phyloP scores from a whole-genome alignment of 805 yeast genomes.

The Ogataea trehaloabstinens region DNA sequence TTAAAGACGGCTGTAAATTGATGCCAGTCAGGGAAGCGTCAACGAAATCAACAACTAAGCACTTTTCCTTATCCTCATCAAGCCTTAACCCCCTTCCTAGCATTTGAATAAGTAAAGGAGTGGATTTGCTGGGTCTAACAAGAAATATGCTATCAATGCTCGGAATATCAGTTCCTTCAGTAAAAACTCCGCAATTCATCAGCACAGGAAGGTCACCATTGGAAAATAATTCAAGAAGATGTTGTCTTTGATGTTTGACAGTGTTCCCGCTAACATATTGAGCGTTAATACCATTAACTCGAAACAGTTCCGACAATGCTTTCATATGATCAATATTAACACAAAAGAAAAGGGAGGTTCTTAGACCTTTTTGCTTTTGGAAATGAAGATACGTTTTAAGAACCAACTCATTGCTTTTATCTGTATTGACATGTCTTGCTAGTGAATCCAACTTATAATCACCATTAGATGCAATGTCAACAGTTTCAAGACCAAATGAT shows the following conservation, averaged over 20 bases:
- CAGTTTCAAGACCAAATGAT: constrained; percentile 28
- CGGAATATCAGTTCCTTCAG: constrained; percentile 95
- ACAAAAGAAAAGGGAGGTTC: constrained; percentile 74
- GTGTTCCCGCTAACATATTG: constrained; percentile 72
- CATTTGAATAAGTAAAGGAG: constrained; percentile 77
- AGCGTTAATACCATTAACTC: constrained; percentile 61
- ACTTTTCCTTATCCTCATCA: constrained; percentile 56
- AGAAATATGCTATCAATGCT: constrained; percentile 76
- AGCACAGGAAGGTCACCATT: constrained; percentile 65
- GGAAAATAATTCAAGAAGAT: constrained; percentile 56
- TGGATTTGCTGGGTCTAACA: constrained; percentile 78
- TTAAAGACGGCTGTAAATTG: constrained; percentile 22
- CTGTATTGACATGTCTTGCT: constrained; percentile 53
- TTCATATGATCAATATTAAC: constrained; percentile 69
- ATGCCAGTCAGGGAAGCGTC: constrained; percentile 43
- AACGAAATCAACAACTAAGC: constrained; percentile 79
- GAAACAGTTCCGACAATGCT: constrained; percentile 51
- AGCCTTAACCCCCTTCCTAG: constrained; percentile 83
- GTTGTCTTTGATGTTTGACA: constrained; percentile 45
- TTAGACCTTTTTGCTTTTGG: constrained; percentile 38
- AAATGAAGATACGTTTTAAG: constrained; percentile 51
- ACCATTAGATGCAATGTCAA: constrained; percentile 29
- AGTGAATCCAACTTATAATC: constrained; percentile 57
- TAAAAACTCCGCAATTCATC: constrained; percentile 85
- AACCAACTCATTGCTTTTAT: constrained; percentile 53